Evolutionary conservation across 179 eudicot species (phyloP).

Genomic region (Beta lomatogona): DNA sequence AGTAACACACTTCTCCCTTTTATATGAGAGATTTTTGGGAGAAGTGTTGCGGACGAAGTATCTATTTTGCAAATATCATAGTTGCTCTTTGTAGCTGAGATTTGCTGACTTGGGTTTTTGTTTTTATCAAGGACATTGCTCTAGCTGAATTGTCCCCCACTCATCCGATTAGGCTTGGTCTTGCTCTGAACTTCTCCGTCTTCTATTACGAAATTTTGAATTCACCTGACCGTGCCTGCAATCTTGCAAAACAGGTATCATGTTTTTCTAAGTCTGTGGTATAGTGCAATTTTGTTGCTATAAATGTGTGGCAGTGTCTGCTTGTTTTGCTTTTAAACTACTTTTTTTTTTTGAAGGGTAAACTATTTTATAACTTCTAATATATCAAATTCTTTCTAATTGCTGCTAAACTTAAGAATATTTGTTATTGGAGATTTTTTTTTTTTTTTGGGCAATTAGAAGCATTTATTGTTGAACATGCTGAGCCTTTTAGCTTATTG

Average conservation of each 20-base stretch:
- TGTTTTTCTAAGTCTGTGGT: neutral
- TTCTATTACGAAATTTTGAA: conserved; percentile 76
- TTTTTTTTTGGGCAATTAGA: neutral
- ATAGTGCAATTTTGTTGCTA: neutral
- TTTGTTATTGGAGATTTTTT: neutral
- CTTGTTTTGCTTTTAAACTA: neutral
- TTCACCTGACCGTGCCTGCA: conserved; percentile 74
- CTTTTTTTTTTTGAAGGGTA: no score
- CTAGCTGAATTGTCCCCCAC: conserved; percentile 57
- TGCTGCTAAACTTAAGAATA: neutral
- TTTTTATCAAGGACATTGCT: conserved; percentile 52
- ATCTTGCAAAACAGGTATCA: conserved; percentile 60
- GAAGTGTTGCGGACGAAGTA: no score
- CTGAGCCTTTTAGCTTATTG: no score
- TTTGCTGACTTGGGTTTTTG: conserved; percentile 16
- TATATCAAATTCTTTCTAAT: neutral
- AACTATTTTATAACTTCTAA: no score
- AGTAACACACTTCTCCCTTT: no score
- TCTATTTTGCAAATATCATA: neutral
- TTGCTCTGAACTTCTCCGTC: conserved; percentile 78
- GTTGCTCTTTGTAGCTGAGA: neutral
- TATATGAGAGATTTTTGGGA: no score
- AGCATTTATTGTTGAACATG: neutral
- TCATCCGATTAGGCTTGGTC: conserved; percentile 78
- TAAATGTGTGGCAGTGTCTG: neutral